These are phyloP conservation scores for Kuraishia piskuri DNA, from an alignment of 805 yeast genomes.

Conservation along the genomic window DNA sequence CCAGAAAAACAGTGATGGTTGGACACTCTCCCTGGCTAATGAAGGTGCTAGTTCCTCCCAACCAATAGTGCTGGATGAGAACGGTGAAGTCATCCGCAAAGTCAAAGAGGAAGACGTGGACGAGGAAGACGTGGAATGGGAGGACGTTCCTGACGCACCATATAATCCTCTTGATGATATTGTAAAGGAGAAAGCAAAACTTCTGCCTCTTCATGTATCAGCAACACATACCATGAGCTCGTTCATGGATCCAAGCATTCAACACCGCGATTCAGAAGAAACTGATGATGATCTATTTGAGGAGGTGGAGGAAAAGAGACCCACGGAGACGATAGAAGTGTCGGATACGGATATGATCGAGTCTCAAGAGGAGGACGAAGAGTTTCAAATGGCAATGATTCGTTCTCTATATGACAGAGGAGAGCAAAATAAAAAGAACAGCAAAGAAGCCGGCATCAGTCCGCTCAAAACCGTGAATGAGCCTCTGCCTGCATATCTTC, in stretches of 20 bases:
- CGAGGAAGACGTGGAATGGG: slow-evolving; percentile 53
- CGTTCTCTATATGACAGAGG: slow-evolving; percentile 19
- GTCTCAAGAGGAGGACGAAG: slow-evolving; percentile 8
- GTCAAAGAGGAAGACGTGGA: slow-evolving; percentile 24
- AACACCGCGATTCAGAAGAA: neutral
- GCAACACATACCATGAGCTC: neutral
- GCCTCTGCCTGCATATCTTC: neutral
- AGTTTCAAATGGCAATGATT: slow-evolving; percentile 18
- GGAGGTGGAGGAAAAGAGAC: neutral
- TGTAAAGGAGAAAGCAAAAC: neutral
- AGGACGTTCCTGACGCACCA: slow-evolving; percentile 43
- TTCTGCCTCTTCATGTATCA: neutral
- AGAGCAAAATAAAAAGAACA: slow-evolving; percentile 1
- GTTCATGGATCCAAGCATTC: slow-evolving; percentile 3
- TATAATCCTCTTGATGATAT: slow-evolving; percentile 15
- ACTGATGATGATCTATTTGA: neutral
- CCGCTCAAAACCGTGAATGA: neutral
- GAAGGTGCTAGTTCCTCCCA: slow-evolving; percentile 30
- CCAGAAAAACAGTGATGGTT: slow-evolving; percentile 72
- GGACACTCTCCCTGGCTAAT: slow-evolving; percentile 59
- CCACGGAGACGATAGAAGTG: neutral
- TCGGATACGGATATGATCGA: neutral
- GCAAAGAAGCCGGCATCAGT: neutral
- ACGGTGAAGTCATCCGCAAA: slow-evolving; percentile 8
- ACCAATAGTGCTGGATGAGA: slow-evolving; percentile 41